Evolutionary conservation across 2,329 filamentous ascomycete species (phyloP).

Genomic region (Grosmannia serpens): DNA sequence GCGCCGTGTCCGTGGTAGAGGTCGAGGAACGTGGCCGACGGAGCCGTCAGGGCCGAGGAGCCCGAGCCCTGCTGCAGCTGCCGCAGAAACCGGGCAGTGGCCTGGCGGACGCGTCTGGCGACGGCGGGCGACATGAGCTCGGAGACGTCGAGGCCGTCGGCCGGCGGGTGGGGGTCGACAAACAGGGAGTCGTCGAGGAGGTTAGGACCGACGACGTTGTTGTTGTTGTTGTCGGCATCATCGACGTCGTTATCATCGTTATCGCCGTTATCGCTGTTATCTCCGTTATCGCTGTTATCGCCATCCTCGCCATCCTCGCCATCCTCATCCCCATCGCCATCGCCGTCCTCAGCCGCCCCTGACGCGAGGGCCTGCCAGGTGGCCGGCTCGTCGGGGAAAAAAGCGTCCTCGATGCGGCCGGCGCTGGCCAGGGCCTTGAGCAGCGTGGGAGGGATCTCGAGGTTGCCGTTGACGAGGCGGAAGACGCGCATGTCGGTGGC

Average conservation of each 20-base stretch:
- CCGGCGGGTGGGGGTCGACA: neutral
- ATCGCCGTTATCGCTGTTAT: neutral
- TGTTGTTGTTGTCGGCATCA: neutral
- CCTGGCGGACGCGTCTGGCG: neutral
- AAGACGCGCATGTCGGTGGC: conserved; percentile 5
- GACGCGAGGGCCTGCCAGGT: neutral
- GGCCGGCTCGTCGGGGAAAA: conserved; percentile 8
- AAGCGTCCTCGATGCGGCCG: conserved; percentile 8
- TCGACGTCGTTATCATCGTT: neutral
- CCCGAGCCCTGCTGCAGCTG: neutral
- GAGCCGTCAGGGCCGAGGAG: too few species aligned
- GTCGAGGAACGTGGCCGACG: neutral
- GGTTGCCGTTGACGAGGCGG: conserved; percentile 11
- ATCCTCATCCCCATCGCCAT: neutral
- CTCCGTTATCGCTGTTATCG: neutral
- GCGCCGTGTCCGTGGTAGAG: neutral
- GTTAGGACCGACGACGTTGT: neutral
- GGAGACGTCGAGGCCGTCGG: neutral
- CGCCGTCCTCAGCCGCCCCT: neutral
- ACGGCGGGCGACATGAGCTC: neutral
- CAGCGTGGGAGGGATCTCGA: conserved; percentile 8
- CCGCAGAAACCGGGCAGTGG: neutral
- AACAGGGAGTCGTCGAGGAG: neutral
- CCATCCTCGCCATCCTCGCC: neutral
- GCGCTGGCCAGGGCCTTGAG: conserved; percentile 8